Evolutionary conservation across 2,329 filamentous ascomycete genomes (phyloP), one percentile per base, ranked within the genome.

Genomic region (Diaporthe capsici): DNA sequence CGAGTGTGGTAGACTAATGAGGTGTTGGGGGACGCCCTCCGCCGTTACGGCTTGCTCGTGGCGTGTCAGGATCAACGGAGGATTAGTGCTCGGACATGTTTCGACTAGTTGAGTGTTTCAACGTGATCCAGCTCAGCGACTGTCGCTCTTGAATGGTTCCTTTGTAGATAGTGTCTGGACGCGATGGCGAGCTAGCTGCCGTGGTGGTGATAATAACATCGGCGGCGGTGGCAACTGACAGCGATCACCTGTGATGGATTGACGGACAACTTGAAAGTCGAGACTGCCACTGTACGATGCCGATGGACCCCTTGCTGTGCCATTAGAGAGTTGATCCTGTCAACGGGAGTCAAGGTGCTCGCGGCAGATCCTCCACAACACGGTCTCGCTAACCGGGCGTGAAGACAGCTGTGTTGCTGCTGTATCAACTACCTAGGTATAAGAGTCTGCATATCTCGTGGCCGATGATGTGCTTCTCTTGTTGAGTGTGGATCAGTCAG

Each of bases 71-170:
- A 55, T 70, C 65, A 55, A 25, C 44, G 42, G 57, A 72, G 58
- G 58, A 73, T 55, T 37, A 55, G 65, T 12, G 58, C 71, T 49
- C 34, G 51, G 71, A 65, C 58, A 61, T 51, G 47, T 72, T 60
- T 73, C 58, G 71, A 73, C 71, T 44, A 44, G 44, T 53, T 42
- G 57, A 22, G 71, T 55, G 58, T 73, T 65, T 65, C 71, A 73
- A 63, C 34, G 49, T 55, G 47, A 34, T 37, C 61, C 51, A 73
- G 37, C 47, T 55, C 39, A 22, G 9, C 37, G n/a, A 55, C 13
- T 42, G n/a, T 55, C 34, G 65, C n/a, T 17, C 49, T 42, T 70
- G 65, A 55, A 42, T 55, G 65, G 65, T 42, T 39, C 34, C 22
- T 51, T 51, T 70, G 49, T 28, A 22, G 17, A 42, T 55, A 42